phyloP scores from a whole-genome alignment of 2,329 filamentous ascomycete species.

The Plectosphaerella cucumerina region DNA sequence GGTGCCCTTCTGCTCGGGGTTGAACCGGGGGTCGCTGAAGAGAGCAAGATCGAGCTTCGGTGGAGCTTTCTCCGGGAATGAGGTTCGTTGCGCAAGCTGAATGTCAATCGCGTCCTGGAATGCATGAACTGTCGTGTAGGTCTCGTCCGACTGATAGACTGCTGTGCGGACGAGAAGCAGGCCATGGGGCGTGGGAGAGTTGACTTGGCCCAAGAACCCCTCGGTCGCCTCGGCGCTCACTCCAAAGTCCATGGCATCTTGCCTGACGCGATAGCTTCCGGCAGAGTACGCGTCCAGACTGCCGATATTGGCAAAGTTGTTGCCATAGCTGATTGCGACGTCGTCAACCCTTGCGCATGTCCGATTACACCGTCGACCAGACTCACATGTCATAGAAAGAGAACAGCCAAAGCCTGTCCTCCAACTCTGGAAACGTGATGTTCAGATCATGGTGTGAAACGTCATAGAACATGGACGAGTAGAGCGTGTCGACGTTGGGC shows the following conservation, averaged over 20 bases:
- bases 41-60: conserved; percentile 5
- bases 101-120: too few species aligned
- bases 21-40: conserved; percentile 2
- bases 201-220: conserved; percentile 3
- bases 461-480: conserved; percentile 17
- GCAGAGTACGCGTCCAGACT: conserved; percentile 8
- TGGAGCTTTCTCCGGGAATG: neutral
- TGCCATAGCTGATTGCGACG: conserved; percentile 14
- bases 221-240: neutral
- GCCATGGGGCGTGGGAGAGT: conserved; percentile 8
- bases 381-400: conserved; percentile 23
- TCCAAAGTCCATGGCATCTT: conserved; percentile 2
- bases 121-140: neutral
- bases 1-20: too few species aligned
- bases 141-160: neutral
- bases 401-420: conserved; percentile 19
- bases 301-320: conserved; percentile 23
- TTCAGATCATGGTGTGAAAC: conserved; percentile 18
- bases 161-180: conserved; percentile 4
- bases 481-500: conserved; percentile 23
- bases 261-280: conserved; percentile 17
- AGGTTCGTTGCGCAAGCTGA: too few species aligned
- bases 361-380: neutral
- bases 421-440: conserved; percentile 17
- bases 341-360: neutral